Percentiles rank a stretch among this genome's conserved stretches.
These are phyloP conservation scores for Metschnikowia borealis DNA, from an alignment of 805 yeast genomes.

Conservation along the genomic window DNA sequence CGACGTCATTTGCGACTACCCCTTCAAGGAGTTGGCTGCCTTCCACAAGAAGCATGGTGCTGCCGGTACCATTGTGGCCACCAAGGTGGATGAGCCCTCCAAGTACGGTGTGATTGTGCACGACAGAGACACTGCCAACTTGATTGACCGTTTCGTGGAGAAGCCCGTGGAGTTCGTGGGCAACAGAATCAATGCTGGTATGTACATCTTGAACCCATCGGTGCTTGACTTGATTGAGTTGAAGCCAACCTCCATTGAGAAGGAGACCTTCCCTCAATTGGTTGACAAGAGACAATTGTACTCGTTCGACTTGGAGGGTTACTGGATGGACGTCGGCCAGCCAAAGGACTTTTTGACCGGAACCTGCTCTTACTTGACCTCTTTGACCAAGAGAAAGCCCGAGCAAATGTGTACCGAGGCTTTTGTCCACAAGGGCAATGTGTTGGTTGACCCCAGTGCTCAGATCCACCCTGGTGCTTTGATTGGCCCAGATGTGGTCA, in stretches of 20 bases:
- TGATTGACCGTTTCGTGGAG: conserved; percentile 98
- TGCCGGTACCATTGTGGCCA: conserved; percentile 97
- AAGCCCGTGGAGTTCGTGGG: conserved; percentile 99
- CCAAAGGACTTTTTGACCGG: conserved; percentile 99
- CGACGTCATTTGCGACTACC: conserved; percentile 98
- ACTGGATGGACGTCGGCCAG: conserved; percentile 99
- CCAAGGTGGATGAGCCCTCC: conserved; percentile 99
- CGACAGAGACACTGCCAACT: conserved; percentile 90
- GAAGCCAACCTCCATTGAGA: conserved; percentile 98
- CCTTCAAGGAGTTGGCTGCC: conserved; percentile 84
- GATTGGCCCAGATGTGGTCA: conserved; percentile 96
- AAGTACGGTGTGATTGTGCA: conserved; percentile 99
- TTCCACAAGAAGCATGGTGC: conserved; percentile 97
- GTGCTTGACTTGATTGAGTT: conserved; percentile 95
- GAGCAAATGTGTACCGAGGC: conserved; percentile 62
- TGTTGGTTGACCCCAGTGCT: conserved; percentile 91
- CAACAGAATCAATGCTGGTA: conserved; percentile 99
- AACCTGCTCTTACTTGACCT: conserved; percentile 84
- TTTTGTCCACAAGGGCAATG: conserved; percentile 86
- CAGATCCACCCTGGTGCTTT: conserved; percentile 87
- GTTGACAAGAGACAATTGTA: conserved; percentile 85
- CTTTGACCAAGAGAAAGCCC: conserved; percentile 78
- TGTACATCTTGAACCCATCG: conserved; percentile 95
- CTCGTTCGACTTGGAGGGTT: conserved; percentile 97
- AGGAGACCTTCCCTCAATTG: conserved; percentile 97